A percentile compares a stretch with the other conserved stretches of the same genome.
Evolutionary conservation across 345 rosid species (phyloP).

Genomic region (Lepidium didymum): DNA sequence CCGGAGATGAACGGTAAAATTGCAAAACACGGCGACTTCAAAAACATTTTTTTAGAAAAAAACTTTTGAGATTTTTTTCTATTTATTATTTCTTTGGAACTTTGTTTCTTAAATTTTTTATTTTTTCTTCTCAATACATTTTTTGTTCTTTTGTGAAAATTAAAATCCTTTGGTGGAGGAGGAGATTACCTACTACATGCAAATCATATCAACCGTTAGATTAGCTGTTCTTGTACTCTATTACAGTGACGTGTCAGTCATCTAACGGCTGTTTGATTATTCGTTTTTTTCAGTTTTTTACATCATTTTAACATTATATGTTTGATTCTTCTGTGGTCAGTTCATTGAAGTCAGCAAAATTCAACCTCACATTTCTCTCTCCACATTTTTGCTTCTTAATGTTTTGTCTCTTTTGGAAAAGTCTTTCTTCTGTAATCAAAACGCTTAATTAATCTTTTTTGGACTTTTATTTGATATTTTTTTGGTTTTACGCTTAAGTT

Average conservation of each 20-base stretch:
- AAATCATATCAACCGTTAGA: slow-evolving; percentile 14
- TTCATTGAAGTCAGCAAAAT: neutral
- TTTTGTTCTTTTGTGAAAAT: slow-evolving; percentile 5
- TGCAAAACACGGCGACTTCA: too few relatives aligned
- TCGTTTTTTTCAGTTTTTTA: neutral
- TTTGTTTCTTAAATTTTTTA: neutral
- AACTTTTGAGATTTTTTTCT: neutral
- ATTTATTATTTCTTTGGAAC: neutral
- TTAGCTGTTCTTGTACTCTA: neutral
- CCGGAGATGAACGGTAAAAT: too few relatives aligned
- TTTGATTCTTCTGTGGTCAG: neutral
- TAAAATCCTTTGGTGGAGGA: slow-evolving; percentile 3
- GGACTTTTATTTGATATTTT: neutral
- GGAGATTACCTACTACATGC: slow-evolving; percentile 29
- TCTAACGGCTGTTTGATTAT: slow-evolving; percentile 5
- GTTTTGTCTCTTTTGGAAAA: neutral
- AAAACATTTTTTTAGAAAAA: too few relatives aligned
- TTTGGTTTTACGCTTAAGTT: neutral
- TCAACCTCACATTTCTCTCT: neutral
- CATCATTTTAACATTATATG: neutral
- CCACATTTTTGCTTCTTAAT: neutral
- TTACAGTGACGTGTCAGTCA: slow-evolving; percentile 16
- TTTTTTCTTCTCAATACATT: neutral
- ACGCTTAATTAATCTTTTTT: neutral
- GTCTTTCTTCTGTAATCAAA: neutral